These are phyloP conservation scores for Bacterosira constricta DNA, from an alignment of 108 stramenopile genomes.

Conservation along the genomic window DNA sequence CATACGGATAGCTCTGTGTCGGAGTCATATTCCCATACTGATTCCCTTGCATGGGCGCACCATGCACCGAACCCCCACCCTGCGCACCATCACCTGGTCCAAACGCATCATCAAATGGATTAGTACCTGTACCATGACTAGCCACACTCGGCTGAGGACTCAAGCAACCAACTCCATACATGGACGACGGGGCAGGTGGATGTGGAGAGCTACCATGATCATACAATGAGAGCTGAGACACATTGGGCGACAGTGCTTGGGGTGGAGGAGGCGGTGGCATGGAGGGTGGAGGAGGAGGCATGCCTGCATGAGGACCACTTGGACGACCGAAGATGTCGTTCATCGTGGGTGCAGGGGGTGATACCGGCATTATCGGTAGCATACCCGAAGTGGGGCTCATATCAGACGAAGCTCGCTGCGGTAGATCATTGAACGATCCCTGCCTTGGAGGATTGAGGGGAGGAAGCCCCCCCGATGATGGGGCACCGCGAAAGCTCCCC, in stretches of 20 bases:
- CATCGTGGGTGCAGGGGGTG: constrained; percentile 43
- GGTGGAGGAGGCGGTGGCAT: constrained; percentile 49
- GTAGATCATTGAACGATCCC: not conserved
- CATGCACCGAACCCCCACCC: not conserved
- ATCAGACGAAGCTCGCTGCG: not conserved
- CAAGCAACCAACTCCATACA: not conserved
- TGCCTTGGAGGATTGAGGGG: constrained; percentile 2
- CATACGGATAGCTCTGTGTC: not conserved
- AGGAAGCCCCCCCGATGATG: constrained; percentile 14
- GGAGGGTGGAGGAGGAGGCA: constrained; percentile 48
- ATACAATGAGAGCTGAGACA: constrained; percentile 35
- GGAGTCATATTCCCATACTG: not conserved
- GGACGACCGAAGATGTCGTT: constrained; percentile 34
- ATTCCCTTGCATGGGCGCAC: not conserved
- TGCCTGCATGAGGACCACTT: constrained; percentile 16
- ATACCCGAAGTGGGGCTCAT: constrained; percentile 13
- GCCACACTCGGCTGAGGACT: not conserved
- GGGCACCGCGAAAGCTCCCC: constrained; percentile 9
- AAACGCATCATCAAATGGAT: constrained; percentile 39
- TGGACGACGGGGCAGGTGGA: not conserved
- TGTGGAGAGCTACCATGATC: not conserved
- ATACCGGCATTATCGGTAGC: constrained; percentile 21
- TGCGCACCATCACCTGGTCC: not conserved
- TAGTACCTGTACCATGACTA: constrained; percentile 10
- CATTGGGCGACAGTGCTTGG: not conserved